Percentiles rank a stretch among this genome's conserved stretches.
Conservation (phyloP, 805 yeast genomes). For the Pichia occidentalis region DNA sequence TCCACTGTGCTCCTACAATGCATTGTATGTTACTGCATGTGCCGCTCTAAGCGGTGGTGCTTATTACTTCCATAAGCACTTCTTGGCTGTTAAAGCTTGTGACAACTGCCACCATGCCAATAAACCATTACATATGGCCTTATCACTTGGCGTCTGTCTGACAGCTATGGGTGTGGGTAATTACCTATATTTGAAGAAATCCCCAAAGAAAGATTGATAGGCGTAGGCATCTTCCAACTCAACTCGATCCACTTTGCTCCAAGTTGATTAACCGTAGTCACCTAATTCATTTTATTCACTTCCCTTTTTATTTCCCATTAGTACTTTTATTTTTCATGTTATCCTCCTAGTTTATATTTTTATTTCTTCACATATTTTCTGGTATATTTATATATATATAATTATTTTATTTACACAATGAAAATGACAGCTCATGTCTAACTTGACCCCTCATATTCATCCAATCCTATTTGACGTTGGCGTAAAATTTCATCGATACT, state of each 20-base stretch:
- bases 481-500: slow-evolving; percentile 44
- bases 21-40: slow-evolving; percentile 6
- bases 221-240: too few species aligned
- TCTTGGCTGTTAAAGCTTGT: slow-evolving; percentile 6
- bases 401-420: too few species aligned
- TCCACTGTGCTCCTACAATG: slow-evolving; percentile 12
- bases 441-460: slow-evolving; percentile 11
- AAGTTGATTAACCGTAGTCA: too few species aligned
- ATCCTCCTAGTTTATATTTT: slow-evolving; percentile 1
- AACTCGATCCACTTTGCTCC: too few species aligned
- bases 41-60: slow-evolving; percentile 7
- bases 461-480: slow-evolving; percentile 30
- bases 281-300: too few species aligned
- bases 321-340: slow-evolving; percentile 1
- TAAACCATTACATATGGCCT: slow-evolving; percentile 6
- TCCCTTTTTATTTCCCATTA: not conserved
- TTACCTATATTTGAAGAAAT: slow-evolving; percentile 11
- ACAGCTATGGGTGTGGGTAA: slow-evolving; percentile 14
- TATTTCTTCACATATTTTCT: too few species aligned
- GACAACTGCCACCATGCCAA: slow-evolving; percentile 3
- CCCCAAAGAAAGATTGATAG: slow-evolving; percentile 5
- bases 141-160: slow-evolving; percentile 6
- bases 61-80: slow-evolving; percentile 7
- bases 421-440: too few species aligned
- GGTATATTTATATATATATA: too few species aligned